Evolutionary conservation across 2,329 filamentous ascomycete species (phyloP).

Genomic region (Pseudogymnoascus sp.): DNA sequence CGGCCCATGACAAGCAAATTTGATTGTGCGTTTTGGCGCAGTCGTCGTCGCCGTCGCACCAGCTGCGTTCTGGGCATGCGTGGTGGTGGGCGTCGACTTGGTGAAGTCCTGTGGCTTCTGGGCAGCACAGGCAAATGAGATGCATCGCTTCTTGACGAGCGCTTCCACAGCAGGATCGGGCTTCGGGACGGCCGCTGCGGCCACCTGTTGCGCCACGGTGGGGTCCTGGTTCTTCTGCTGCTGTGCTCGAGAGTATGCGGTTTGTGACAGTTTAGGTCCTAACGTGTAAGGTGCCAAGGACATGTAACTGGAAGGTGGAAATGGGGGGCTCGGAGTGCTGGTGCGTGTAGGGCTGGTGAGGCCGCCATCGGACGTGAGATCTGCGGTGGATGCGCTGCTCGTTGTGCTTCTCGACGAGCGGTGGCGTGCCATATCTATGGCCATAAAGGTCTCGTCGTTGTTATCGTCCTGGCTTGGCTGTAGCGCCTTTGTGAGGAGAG

Average conservation of each 20-base stretch:
- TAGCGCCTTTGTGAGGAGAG: conserved; percentile 79
- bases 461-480: conserved; percentile 51
- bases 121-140: conserved; percentile 76
- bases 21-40: conserved; percentile 51
- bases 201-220: conserved; percentile 20
- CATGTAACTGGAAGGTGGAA: conserved; percentile 48
- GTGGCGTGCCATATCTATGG: conserved; percentile 31
- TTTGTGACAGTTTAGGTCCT: conserved; percentile 14
- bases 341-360: conserved; percentile 83
- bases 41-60: conserved; percentile 22
- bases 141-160: conserved; percentile 73
- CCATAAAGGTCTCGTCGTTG: conserved; percentile 36
- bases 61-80: conserved; percentile 35
- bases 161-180: conserved; percentile 51
- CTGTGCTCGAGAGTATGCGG: conserved; percentile 10
- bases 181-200: conserved; percentile 29
- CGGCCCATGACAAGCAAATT: conserved; percentile 63
- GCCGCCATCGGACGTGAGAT: conserved; percentile 90
- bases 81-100: conserved; percentile 29
- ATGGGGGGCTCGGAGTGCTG: conserved; percentile 81
- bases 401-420: conserved; percentile 66
- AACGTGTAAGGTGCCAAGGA: conserved; percentile 27
- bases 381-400: conserved; percentile 75
- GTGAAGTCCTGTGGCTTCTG: conserved; percentile 35
- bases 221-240: background rate